Conservation (phyloP, 805 yeast genomes). For the Lipomyces orientalis region DNA sequence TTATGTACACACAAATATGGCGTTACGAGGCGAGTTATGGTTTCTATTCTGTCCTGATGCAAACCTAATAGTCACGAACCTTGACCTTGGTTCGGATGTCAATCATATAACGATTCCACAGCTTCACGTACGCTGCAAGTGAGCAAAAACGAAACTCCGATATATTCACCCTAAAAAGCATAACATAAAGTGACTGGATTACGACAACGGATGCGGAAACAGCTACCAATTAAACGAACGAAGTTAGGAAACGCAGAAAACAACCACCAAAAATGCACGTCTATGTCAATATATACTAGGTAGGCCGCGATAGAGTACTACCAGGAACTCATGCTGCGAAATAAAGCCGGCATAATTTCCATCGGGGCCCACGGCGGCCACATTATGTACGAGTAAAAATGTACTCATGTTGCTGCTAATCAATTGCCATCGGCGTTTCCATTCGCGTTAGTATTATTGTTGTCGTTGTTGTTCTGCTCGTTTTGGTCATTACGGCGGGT, state of each 20-base stretch:
- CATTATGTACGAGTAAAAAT: too few species aligned
- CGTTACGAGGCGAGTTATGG: background rate
- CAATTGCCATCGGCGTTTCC: constrained; percentile 2
- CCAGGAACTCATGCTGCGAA: too few species aligned
- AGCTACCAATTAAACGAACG: background rate
- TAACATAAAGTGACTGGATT: background rate
- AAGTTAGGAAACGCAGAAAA: background rate
- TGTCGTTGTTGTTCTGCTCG: constrained; percentile 16
- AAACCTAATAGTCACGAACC: background rate
- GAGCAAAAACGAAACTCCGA: background rate
- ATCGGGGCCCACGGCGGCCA: too few species aligned
- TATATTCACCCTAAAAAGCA: background rate
- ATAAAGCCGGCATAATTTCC: too few species aligned
- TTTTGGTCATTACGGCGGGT: constrained; percentile 19
- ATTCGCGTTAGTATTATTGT: constrained; percentile 12
- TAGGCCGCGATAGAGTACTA: too few species aligned
- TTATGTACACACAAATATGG: background rate
- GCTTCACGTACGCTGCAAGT: background rate
- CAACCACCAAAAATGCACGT: background rate
- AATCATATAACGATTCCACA: background rate
- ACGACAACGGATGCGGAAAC: background rate
- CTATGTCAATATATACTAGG: background rate
- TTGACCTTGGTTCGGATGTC: background rate
- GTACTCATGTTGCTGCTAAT: background rate
- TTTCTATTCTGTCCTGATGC: background rate